A percentile compares a stretch with the other conserved stretches of the same genome.
These are phyloP conservation scores for Eustoma russellianum DNA, from an alignment of 257 asterid species.

Conservation along the genomic window DNA sequence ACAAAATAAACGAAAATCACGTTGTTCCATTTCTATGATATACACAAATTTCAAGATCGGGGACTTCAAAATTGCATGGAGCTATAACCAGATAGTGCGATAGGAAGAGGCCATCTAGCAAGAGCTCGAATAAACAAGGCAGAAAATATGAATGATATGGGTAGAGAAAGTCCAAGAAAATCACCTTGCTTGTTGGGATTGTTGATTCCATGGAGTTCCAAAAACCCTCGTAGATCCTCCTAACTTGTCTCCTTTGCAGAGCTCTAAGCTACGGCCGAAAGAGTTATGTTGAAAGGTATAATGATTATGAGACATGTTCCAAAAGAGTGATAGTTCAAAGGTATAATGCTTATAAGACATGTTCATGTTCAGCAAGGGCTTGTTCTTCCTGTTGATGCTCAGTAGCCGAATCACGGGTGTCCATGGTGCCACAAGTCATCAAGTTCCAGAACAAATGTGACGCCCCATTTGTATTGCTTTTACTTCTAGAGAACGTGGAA, in stretches of 20 bases:
- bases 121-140: no score
- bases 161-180: not conserved
- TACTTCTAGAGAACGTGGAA: slow-evolving; percentile 25
- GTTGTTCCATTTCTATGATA: no score
- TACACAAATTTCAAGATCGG: no score
- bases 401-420: slow-evolving; percentile 53
- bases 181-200: slow-evolving; percentile 40
- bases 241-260: slow-evolving; percentile 33
- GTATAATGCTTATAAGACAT: no score
- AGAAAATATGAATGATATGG: no score
- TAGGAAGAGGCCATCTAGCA: no score
- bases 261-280: slow-evolving; percentile 4
- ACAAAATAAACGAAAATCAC: not conserved
- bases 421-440: slow-evolving; percentile 59
- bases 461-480: slow-evolving; percentile 32
- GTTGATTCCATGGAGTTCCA: slow-evolving; percentile 49
- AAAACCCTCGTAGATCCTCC: slow-evolving; percentile 68
- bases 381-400: slow-evolving; percentile 21
- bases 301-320: slow-evolving; percentile 6
- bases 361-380: slow-evolving; percentile 6
- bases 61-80: no score
- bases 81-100: no score
- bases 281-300: not conserved
- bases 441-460: slow-evolving; percentile 43
- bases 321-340: no score